Evolutionary conservation across 2,329 filamentous ascomycete genomes (phyloP), one percentile per base, ranked within the genome.

Genomic region (Penicillium crustosum): DNA sequence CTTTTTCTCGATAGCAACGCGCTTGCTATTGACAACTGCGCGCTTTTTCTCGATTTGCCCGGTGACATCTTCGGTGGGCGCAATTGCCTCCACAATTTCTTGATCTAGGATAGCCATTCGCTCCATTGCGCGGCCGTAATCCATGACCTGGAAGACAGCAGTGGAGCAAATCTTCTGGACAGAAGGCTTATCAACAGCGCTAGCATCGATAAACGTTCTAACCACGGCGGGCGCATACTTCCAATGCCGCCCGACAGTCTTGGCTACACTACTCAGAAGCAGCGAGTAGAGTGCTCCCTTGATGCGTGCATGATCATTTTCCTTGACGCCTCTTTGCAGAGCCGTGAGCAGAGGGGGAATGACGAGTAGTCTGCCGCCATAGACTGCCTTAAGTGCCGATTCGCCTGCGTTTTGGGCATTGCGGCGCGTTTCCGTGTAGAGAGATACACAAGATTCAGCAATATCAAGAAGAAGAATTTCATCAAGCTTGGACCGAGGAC

Each of bases 241-340:
- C 95, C 95, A 99, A 73, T 99, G 93, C 54, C 90, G 88, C 47
- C 91, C 86, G 45, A 96, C 84, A 0, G 93, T 95, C 77, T 93
- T 95, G 6, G 92, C 84, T 36, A 99, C 79, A 60, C 90, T 95
- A 12, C 93, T 93, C 67, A 93, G 95, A 19, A 97, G 79, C 29
- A 99, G 78, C 0, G 93, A 93, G 73, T 94, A 97, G 79, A 99
- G 86, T 36, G 89, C 90, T 35, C 95, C 94, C 76, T 99, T 99
- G 74, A 99, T 96, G 15, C 91, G 86, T 61, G 94, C 90, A 70
- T 92, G 91, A 63, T 99, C 91, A 58, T 88, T 89, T 42, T 86
- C 83, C 53, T 89, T 87, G 31, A 99, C 82, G 27, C 92, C 91
- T 61, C 87, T 85, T 62, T 90, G 87, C 55, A 97, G 85, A 3